Percentiles rank a stretch among this genome's conserved stretches.
These are phyloP conservation scores for Beauveria brongniartii DNA, from an alignment of 2,329 filamentous ascomycete species.

Conservation along the genomic window DNA sequence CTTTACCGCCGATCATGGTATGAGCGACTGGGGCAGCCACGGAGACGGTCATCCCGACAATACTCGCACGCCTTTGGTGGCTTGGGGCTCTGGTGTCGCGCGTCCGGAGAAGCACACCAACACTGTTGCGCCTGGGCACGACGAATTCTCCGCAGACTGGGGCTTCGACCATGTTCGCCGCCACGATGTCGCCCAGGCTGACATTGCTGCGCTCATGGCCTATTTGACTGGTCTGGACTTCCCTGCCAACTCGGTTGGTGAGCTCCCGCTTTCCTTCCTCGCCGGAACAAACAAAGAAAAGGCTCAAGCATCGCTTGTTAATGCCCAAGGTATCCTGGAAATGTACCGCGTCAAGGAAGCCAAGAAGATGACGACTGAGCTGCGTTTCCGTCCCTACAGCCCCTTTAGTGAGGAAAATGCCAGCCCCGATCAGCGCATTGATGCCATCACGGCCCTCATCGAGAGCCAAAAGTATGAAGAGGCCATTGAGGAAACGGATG, in stretches of 20 bases:
- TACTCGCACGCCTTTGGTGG: slow-evolving; percentile 84
- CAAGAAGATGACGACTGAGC: slow-evolving; percentile 64
- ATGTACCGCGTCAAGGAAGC: slow-evolving; percentile 95
- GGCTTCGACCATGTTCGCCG: slow-evolving; percentile 68
- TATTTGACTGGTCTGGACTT: slow-evolving; percentile 83
- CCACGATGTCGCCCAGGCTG: slow-evolving; percentile 88
- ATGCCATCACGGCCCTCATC: slow-evolving; percentile 61
- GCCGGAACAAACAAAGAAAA: slow-evolving; percentile 66
- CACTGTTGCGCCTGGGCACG: slow-evolving; percentile 66
- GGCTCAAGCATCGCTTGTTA: slow-evolving; percentile 74
- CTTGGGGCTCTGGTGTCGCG: slow-evolving; percentile 88
- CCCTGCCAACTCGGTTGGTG: slow-evolving; percentile 92
- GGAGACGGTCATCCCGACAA: slow-evolving; percentile 97
- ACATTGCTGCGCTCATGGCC: slow-evolving; percentile 91
- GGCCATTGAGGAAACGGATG: slow-evolving; percentile 70
- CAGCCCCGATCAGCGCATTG: slow-evolving; percentile 58
- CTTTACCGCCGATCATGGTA: slow-evolving; percentile 96
- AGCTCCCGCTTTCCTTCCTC: slow-evolving; percentile 78
- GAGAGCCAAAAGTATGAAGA: slow-evolving; percentile 57
- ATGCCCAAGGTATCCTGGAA: slow-evolving; percentile 80
- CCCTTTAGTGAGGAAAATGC: slow-evolving; percentile 57
- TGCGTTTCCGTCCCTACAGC: slow-evolving; percentile 70
- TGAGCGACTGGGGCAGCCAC: slow-evolving; percentile 99
- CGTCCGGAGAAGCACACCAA: slow-evolving; percentile 53
- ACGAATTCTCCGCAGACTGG: slow-evolving; percentile 90